Evolutionary conservation across 2,329 filamentous ascomycete genomes (phyloP), one percentile per base, ranked within the genome.

Genomic region (Colletotrichum abscissum): DNA sequence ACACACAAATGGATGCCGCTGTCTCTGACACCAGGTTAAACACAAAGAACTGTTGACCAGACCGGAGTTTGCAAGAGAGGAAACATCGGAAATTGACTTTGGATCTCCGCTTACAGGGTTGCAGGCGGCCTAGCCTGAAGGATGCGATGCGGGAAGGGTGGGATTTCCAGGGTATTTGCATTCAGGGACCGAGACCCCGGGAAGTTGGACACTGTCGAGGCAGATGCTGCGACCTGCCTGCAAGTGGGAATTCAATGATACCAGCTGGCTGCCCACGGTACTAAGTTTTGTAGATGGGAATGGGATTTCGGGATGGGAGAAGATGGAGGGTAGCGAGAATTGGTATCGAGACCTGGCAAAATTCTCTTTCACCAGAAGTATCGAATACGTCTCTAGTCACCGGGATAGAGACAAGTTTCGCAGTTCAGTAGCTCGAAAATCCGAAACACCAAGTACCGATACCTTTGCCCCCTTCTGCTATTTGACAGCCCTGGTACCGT

Each of bases 101-200:
- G 26, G 46, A 16, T 16, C 14, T 28, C 30, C 63, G 49, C 19
- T 49, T 16, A 28, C 63, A 69, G 24, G 67, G 59, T 60, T 54
- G 62, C 63, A 38, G 28, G 19, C 46, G 49, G 46, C 24, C 28
- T 46, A 35, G 46, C 11, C 12, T 26, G 30, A 12, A n/a, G 60
- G 28, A 35, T 12, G 42, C 22, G 19, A 28, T 42, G 49, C 9
- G 49, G 11, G 28, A 42, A 55, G 63, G 49, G 16, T n/a, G 46
- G 46, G 26, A 65, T 56, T 63, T 30, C 22, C 60, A 52, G 35
- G 42, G 63, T 56, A 49, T 16, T 33, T 64, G 63, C 49, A 65
- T 28, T 16, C 24, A 63, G 42, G 59, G 42, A 52, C 38, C 24
- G 19, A n/a, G 16, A 52, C 26, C 59, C 59, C 24, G 57, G 57